Base-by-base conservation (phyloP, 768 basidiomycete species). In the Kwoniella sp. region DNA sequence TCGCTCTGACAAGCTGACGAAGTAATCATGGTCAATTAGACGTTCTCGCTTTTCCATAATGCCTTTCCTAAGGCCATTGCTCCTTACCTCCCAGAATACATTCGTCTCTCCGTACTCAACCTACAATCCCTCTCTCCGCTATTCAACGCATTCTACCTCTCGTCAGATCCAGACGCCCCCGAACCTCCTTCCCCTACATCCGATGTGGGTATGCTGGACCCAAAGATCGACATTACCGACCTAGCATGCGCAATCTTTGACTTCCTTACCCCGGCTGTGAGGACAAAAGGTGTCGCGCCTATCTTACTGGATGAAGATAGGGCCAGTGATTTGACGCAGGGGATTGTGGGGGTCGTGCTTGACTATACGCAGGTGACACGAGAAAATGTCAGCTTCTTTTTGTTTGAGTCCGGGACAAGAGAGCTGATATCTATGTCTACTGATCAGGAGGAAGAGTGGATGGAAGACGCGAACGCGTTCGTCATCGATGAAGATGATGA, bases 401-500 rank as follows among this genome's bases (percentile, higher is more conserved):
- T 33, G 33, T 13, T 33, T 13, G 33, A n/a, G n/a, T n/a, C n/a
- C n/a, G n/a, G n/a, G n/a, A n/a, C n/a, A n/a, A n/a, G n/a, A 44
- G 4, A 44, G 40, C 40, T 44, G 40, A 44, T n/a, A n/a, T n/a
- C n/a, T n/a, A n/a, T 19, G 40, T 22, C 44, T 29, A 61, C 65
- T n/a, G 26, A 36, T 13, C 65, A 97, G 92, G 92, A 93, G 75
- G 91, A 93, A 29, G 88, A 86, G 17, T 98, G 95, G 95, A 85
- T 87, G 1, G 86, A 84, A 57, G 90, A 96, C 70, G 87, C 91
- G 2, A 97, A 98, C 69, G 86, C 89, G 2, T 98, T 98, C 73
- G 88, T 98, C 29, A 88, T 89, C 25, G 92, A 98, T 75, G 94
- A 97, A 73, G 92, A 96, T 58, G 95, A 97, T 64, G 92, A 95